phyloP scores from a whole-genome alignment of 495 filamentous ascomycete species.

The Aspergillus egyptiacus region DNA sequence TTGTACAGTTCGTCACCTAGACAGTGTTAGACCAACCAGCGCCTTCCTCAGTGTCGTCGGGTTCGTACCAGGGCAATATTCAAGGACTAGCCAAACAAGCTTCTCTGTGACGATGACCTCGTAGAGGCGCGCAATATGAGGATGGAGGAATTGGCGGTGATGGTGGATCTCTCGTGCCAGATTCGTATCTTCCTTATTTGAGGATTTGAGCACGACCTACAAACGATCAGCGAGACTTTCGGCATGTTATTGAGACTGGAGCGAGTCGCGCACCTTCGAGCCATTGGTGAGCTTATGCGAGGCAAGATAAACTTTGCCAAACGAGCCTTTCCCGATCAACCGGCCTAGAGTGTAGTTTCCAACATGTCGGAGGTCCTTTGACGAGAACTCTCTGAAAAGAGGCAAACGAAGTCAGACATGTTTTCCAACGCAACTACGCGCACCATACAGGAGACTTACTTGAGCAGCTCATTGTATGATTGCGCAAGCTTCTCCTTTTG shows the following conservation, averaged over 20 bases:
- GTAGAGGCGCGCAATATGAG: slow-evolving; percentile 93
- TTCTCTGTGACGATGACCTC: slow-evolving; percentile 95
- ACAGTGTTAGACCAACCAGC: slow-evolving; percentile 14
- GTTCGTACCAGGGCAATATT: slow-evolving; percentile 86
- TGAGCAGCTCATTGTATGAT: slow-evolving; percentile 91
- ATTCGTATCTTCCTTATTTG: slow-evolving; percentile 91
- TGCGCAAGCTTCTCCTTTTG: slow-evolving; percentile 94
- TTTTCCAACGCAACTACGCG: slow-evolving; percentile 4
- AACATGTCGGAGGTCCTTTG: slow-evolving; percentile 81
- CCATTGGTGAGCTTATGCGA: slow-evolving; percentile 97
- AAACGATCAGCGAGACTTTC: slow-evolving; percentile 7
- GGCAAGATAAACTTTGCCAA: slow-evolving; percentile 96
- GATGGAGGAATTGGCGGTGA: slow-evolving; percentile 94
- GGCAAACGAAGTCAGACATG: background rate
- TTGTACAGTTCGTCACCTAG: slow-evolving; percentile 95
- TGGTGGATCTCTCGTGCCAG: slow-evolving; percentile 97
- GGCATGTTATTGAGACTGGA: slow-evolving; percentile 5
- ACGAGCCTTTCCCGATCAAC: slow-evolving; percentile 93
- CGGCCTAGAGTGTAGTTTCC: slow-evolving; percentile 91
- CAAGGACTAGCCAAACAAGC: slow-evolving; percentile 91
- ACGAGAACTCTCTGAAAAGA: slow-evolving; percentile 77
- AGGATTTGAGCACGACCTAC: slow-evolving; percentile 95
- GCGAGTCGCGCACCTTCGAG: slow-evolving; percentile 86
- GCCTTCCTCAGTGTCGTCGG: background rate
- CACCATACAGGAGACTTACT: slow-evolving; percentile 52